Evolutionary conservation across 192 early-diverging fungal genomes (phyloP), one percentile per base, ranked within the genome.

Genomic region (Coemansia sp.): DNA sequence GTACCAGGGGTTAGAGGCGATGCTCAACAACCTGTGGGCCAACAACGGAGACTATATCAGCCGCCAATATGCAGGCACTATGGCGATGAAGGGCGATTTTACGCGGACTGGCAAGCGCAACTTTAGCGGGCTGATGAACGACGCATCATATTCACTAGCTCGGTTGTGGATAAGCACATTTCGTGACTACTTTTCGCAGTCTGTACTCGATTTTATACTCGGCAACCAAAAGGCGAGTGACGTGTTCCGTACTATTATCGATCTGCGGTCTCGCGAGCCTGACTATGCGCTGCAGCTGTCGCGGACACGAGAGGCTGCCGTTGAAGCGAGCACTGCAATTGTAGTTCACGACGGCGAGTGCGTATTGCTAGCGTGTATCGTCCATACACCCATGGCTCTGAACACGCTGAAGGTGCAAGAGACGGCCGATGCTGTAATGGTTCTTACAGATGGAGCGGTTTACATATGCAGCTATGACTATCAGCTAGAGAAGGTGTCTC

Each of bases 1-100:
- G 7, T 91, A 91, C 53, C 75, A 80, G 15, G 79, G 86, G 2
- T 87, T 92, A 49, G 89, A 92, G 70, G 73, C 75, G 24, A 80
- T 84, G 47, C 87, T 92, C 55, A 90, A 88, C 61, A 70, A 88
- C 58, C 65, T 87, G 13, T 93, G 91, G 91, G 91, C 91, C 6
- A 91, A 93, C 73, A 93, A 90, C 61, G 91, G 91, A 22, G 91
- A 93, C 73, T 87, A 84, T 29, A 91, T 93, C 37, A 89, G 87
- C 68, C 73, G 87, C 29, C 89, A 90, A 78, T 91, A 91, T 71
- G 88, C 91, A 12, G 91, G 91, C 7, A 93, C 91, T 1, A 88
- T 87, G 68, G 90, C 91, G 3, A 76, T 93, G 70, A 91, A 91
- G 61, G 89, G 90, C 7, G 91, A 93, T 64, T 93, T 89, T 67